phyloP scores from a whole-genome alignment of 2,329 filamentous ascomycete species.

The Thielaviopsis cerberus region DNA sequence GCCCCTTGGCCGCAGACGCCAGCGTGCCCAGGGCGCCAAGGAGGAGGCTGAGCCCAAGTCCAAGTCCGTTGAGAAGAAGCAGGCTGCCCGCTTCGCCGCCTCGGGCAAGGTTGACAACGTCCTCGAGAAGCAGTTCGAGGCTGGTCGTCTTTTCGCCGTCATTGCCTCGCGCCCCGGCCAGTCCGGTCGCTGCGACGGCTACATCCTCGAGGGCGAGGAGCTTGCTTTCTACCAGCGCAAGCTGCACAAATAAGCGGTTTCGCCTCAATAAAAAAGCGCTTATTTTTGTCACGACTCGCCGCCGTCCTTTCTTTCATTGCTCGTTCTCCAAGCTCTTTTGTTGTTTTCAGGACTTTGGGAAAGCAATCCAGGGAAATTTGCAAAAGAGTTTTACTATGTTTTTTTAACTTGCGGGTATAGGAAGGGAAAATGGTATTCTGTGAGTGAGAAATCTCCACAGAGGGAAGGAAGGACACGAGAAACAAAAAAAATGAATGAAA shows the following conservation, averaged over 20 bases:
- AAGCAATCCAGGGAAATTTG: background rate
- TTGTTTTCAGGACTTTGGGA: conserved; percentile 3
- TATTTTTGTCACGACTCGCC: conserved; percentile 7
- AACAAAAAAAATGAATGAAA: conserved; percentile 4
- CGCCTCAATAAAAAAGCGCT: conserved; percentile 12
- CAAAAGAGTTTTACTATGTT: background rate
- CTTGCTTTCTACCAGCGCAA: conserved; percentile 99
- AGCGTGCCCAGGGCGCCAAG: conserved; percentile 49
- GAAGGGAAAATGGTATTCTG: background rate
- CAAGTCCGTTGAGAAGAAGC: conserved; percentile 92
- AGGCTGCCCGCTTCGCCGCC: conserved; percentile 65
- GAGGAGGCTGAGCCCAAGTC: conserved; percentile 70
- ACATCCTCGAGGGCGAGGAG: conserved; percentile 98
- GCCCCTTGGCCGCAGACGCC: conserved; percentile 71
- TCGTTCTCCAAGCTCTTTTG: conserved; percentile 1
- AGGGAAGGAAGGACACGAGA: conserved; percentile 9
- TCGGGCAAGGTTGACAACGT: conserved; percentile 81
- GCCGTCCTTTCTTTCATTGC: background rate
- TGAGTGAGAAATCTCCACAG: background rate
- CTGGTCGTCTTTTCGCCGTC: conserved; percentile 88
- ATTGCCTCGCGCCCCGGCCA: conserved; percentile 86
- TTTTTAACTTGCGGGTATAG: background rate
- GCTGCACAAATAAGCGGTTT: conserved; percentile 73
- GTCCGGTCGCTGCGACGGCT: conserved; percentile 90
- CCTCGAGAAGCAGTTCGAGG: conserved; percentile 98